Conservation (phyloP, 768 basidiomycete genomes). For the Boletus rubescentipes region DNA sequence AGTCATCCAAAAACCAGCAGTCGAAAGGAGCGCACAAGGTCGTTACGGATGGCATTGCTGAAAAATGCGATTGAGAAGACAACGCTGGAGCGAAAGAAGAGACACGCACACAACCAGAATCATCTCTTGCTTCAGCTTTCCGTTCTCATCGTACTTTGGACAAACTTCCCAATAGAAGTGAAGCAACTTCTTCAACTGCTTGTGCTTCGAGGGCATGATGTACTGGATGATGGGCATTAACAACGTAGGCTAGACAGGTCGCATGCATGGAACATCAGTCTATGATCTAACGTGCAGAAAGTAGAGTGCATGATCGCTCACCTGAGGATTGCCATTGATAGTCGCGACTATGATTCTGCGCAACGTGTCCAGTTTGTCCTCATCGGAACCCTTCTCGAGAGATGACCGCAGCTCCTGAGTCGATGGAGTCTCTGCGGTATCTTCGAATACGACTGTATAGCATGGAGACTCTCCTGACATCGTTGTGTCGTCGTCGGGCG, state of each 20-base stretch:
- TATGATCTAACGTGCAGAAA: background rate
- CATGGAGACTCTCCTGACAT: slow-evolving; percentile 60
- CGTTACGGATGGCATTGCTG: slow-evolving; percentile 96
- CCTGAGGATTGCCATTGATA: slow-evolving; percentile 93
- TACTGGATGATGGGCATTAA: slow-evolving; percentile 99
- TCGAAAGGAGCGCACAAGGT: slow-evolving; percentile 62
- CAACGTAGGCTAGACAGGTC: slow-evolving; percentile 63
- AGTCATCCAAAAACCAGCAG: background rate
- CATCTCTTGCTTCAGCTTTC: slow-evolving; percentile 99
- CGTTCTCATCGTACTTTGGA: slow-evolving; percentile 95
- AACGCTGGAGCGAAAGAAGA: slow-evolving; percentile 1
- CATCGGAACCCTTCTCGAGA: slow-evolving; percentile 94
- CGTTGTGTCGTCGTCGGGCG: slow-evolving; percentile 16
- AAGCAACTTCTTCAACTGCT: slow-evolving; percentile 94
- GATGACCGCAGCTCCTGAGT: slow-evolving; percentile 76
- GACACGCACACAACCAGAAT: slow-evolving; percentile 90
- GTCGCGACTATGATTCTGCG: slow-evolving; percentile 91
- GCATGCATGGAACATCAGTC: background rate
- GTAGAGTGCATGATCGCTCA: slow-evolving; percentile 34
- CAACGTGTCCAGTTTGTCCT: slow-evolving; percentile 95
- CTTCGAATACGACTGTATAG: slow-evolving; percentile 79
- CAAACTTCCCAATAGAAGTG: slow-evolving; percentile 98
- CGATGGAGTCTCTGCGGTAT: slow-evolving; percentile 71
- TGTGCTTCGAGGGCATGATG: slow-evolving; percentile 92
- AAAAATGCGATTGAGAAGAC: slow-evolving; percentile 9